A percentile compares a stretch with the other conserved stretches of the same genome.
These are phyloP conservation scores for Gracilaria vermiculophylla DNA, from an alignment of 23 red algal genomes.

Conservation along the genomic window DNA sequence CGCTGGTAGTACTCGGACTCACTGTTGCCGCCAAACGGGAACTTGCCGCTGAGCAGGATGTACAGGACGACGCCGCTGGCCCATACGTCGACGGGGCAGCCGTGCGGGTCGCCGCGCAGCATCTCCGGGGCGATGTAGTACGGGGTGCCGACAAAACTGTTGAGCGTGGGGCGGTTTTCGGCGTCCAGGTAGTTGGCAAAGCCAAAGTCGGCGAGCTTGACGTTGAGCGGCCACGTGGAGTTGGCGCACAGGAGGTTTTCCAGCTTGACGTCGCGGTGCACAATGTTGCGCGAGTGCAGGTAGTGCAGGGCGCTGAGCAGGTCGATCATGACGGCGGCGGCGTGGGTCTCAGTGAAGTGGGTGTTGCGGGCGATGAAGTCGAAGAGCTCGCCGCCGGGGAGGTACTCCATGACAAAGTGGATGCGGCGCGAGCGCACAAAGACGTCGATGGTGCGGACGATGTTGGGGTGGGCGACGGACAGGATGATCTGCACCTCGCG, in stretches of 20 bases:
- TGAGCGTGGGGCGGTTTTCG: slow-evolving; percentile 11
- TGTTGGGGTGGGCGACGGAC: slow-evolving; percentile 65
- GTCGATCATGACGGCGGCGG: slow-evolving; percentile 74
- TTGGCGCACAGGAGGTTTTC: slow-evolving; percentile 80
- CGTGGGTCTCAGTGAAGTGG: slow-evolving; percentile 71
- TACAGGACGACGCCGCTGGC: slow-evolving; percentile 74
- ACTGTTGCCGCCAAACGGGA: slow-evolving; percentile 74
- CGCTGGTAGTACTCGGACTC: slow-evolving; percentile 79
- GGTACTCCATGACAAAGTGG: slow-evolving; percentile 89
- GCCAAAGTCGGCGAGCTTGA: slow-evolving; percentile 95
- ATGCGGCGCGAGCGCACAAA: slow-evolving; percentile 56
- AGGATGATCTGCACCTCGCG: slow-evolving; percentile 80
- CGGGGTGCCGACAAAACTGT: slow-evolving; percentile 80
- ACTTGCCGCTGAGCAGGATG: slow-evolving; percentile 61
- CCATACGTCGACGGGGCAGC: slow-evolving; percentile 78
- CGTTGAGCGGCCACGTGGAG: slow-evolving; percentile 60
- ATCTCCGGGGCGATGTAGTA: slow-evolving; percentile 90
- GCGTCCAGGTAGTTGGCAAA: slow-evolving; percentile 67
- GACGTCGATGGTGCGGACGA: slow-evolving; percentile 71
- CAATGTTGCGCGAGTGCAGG: slow-evolving; percentile 79
- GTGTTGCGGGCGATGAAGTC: slow-evolving; percentile 63
- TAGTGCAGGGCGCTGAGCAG: slow-evolving; percentile 75
- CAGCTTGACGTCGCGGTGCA: slow-evolving; percentile 91
- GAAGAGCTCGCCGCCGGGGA: slow-evolving; percentile 68
- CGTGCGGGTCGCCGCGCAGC: slow-evolving; percentile 60